phyloP scores from a whole-genome alignment of 2,329 filamentous ascomycete genomes.

The Teratosphaeria pseudoeucalypti region DNA sequence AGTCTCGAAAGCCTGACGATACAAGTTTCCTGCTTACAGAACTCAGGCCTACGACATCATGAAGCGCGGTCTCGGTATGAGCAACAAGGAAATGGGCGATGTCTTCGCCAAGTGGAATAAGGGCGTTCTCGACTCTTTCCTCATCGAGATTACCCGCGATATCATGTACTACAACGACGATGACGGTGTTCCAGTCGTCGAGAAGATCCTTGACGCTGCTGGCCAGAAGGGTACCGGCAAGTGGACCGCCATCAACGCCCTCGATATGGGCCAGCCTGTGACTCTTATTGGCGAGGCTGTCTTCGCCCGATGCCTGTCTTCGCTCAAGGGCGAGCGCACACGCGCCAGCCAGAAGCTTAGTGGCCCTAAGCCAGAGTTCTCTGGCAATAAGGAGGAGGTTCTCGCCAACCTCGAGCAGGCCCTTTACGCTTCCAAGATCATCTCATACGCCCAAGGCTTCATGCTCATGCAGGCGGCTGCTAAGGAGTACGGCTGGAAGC shows the following conservation, averaged over 20 bases:
- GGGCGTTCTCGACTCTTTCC: conserved; percentile 96
- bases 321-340: conserved; percentile 85
- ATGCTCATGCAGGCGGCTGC: conserved; percentile 99
- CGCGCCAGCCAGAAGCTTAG: conserved; percentile 70
- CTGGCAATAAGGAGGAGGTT: conserved; percentile 86
- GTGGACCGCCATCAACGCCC: conserved; percentile 98
- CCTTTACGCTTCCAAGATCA: conserved; percentile 98
- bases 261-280: conserved; percentile 97
- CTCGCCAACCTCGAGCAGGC: conserved; percentile 97
- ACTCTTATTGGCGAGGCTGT: conserved; percentile 97
- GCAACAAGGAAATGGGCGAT: conserved; percentile 90
- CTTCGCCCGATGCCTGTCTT: conserved; percentile 85
- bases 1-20: background rate
- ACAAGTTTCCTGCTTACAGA: conserved; percentile 4
- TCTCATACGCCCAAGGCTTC: conserved; percentile 98
- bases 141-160: conserved; percentile 97
- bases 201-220: conserved; percentile 98
- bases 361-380: conserved; percentile 69
- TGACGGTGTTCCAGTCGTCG: conserved; percentile 77
- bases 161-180: conserved; percentile 98
- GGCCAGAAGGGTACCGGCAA: conserved; percentile 99
- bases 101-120: conserved; percentile 95
- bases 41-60: conserved; percentile 94
- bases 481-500: conserved; percentile 93
- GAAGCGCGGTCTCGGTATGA: conserved; percentile 90